Percentiles rank a stretch among this genome's conserved stretches.
These are phyloP conservation scores for Sugiyamaella xylanicola DNA, from an alignment of 1,139 yeast species.

Conservation along the genomic window DNA sequence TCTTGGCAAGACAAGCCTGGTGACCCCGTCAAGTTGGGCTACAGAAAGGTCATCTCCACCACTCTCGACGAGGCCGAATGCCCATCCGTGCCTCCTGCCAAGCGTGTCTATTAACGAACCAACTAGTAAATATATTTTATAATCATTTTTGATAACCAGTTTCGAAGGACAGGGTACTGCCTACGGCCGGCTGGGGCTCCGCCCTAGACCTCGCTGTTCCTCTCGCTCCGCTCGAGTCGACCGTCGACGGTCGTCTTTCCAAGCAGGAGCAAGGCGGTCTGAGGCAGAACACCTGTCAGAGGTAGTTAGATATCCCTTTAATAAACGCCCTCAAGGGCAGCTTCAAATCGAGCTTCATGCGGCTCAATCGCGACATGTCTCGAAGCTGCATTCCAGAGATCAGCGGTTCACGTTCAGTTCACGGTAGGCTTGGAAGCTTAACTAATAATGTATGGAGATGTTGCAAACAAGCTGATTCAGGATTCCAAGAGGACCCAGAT, in stretches of 20 bases:
- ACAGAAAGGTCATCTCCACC: conserved; percentile 81
- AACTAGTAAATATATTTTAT: conserved; percentile 9
- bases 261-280: neutral
- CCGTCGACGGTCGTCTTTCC: neutral
- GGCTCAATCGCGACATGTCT: too few species aligned
- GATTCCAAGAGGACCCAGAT: conserved; percentile 81
- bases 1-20: conserved; percentile 84
- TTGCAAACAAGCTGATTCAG: conserved; percentile 74
- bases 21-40: conserved; percentile 70
- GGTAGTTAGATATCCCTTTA: too few species aligned
- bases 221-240: neutral
- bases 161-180: neutral
- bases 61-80: conserved; percentile 92
- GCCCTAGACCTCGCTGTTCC: neutral
- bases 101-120: conserved; percentile 73
- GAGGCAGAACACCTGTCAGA: too few species aligned
- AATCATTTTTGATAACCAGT: neutral
- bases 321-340: too few species aligned
- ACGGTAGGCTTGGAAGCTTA: neutral
- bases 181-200: neutral
- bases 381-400: neutral
- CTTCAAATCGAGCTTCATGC: too few species aligned
- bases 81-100: conserved; percentile 95
- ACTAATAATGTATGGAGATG: conserved; percentile 78
- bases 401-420: neutral